Base-by-base conservation (phyloP, 1,139 yeast genomes). In the Meyerozyma athensensis region DNA sequence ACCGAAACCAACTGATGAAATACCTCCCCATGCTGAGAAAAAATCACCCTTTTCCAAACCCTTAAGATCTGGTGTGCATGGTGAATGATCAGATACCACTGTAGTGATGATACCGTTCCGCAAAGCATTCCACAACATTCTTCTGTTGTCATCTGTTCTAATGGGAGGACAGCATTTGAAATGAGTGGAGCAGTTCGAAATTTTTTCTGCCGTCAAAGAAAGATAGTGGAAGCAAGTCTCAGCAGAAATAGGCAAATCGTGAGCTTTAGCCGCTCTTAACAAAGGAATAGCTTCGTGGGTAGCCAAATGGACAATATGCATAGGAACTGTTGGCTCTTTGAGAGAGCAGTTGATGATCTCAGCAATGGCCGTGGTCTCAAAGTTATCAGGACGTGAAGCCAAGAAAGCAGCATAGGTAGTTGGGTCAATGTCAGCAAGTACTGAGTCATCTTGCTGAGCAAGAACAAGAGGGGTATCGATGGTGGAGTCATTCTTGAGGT, bases 11-110 rank as follows among this genome's bases (percentile, higher is more conserved):
- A 90, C 94, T 2, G 96, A 85, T 2, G 95, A 75, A 36, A 90
- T 87, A n/a, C 97, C 97, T 35, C 97, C 97, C 97, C 97, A 90
- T 2, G 97, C 96, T 34, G 79, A 76, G 57, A 87, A 79, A 57
- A 89, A 90, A 56, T 90, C 95, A 35, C 97, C 97, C 40, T 77
- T 72, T 20, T 80, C 84, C 40, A 89, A 67, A 18, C 84, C 83
- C 58, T 89, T 90, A 50, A 90, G 67, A 44, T 86, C 87, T 0
- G 97, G 96, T 0, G 96, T 86, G 61, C 97, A 90, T 5, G 97
- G 97, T 3, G 96, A 86, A 62, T 90, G 97, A 56, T 90, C 97
- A 10, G 95, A 84, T 2, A 90, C 97, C 8, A 89, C 94, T 1
- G 96, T 80, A n/a, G 86, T 75, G 45, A 90, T 81, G 30, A 80